phyloP scores from a whole-genome alignment of 2,329 filamentous ascomycete species.

The Teratosphaeria zuluensis region DNA sequence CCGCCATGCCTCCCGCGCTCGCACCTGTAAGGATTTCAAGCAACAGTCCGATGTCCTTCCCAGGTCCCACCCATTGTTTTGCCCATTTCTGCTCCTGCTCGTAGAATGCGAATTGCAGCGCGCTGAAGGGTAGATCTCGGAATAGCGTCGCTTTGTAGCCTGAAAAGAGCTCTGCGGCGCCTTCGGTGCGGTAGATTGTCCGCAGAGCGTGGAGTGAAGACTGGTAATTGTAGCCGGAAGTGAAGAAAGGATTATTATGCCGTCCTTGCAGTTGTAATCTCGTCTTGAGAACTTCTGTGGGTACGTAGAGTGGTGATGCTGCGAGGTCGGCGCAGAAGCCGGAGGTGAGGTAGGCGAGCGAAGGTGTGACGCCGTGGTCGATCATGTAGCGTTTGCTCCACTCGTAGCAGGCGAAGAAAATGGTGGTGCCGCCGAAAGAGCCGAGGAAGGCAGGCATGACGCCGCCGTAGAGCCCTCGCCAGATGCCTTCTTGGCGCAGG shows the following conservation, averaged over 20 bases:
- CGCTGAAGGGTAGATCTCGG: conserved; percentile 90
- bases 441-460: conserved; percentile 83
- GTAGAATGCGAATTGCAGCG: conserved; percentile 95
- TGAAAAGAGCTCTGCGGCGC: conserved; percentile 76
- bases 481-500: conserved; percentile 79
- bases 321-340: conserved; percentile 91
- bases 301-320: conserved; percentile 88
- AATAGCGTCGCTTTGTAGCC: conserved; percentile 96
- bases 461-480: conserved; percentile 83
- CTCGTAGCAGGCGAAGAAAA: conserved; percentile 96
- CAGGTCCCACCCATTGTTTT: conserved; percentile 60
- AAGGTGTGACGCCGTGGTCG: conserved; percentile 70
- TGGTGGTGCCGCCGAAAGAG: conserved; percentile 84
- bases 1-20: conserved; percentile 81
- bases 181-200: conserved; percentile 77
- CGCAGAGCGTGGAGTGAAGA: conserved; percentile 72
- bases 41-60: conserved; percentile 72
- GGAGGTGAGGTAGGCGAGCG: conserved; percentile 74
- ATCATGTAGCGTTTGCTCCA: conserved; percentile 86
- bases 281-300: conserved; percentile 97
- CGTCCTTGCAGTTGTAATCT: conserved; percentile 88
- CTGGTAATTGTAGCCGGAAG: conserved; percentile 92
- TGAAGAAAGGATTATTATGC: conserved; percentile 88
- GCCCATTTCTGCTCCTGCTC: conserved; percentile 85
- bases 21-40: conserved; percentile 85